phyloP scores from a whole-genome alignment of 805 yeast species.

The Saccharomycopsis sp. region DNA sequence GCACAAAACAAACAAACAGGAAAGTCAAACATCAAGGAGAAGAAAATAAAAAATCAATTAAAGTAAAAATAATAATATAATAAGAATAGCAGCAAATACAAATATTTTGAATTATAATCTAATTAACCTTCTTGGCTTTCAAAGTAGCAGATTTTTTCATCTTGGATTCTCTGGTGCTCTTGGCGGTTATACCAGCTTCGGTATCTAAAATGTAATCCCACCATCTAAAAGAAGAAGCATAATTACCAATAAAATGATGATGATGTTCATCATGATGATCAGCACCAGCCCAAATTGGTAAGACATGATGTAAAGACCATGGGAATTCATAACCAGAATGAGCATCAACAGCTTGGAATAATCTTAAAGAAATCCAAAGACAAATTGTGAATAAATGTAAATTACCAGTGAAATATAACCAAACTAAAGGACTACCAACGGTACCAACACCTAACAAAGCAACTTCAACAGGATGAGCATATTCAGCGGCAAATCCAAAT shows the following conservation, averaged over 20 bases:
- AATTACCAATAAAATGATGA: conserved; percentile 90
- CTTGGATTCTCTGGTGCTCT: conserved; percentile 57
- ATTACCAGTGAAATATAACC: conserved; percentile 64
- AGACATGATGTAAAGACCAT: conserved; percentile 82
- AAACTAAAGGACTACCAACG: conserved; percentile 85
- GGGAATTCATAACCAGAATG: conserved; percentile 99
- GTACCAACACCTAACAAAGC: conserved; percentile 89
- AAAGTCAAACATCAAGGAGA: too few relatives aligned
- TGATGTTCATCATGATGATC: conserved; percentile 98
- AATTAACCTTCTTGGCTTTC: conserved; percentile 20
- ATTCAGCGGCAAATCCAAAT: conserved; percentile 93
- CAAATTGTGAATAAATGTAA: conserved; percentile 86
- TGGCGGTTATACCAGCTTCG: conserved; percentile 82
- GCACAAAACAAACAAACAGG: too few relatives aligned
- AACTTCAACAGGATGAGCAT: conserved; percentile 94
- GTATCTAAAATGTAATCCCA: conserved; percentile 86
- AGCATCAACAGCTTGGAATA: conserved; percentile 94
- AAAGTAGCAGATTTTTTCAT: conserved; percentile 38
- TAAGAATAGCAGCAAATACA: too few relatives aligned
- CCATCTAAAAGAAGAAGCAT: conserved; percentile 92
- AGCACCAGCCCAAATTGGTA: conserved; percentile 98
- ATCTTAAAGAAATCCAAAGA: conserved; percentile 77
- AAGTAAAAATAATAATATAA: too few relatives aligned
- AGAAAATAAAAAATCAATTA: too few relatives aligned
- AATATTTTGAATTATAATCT: too few relatives aligned